Conservation (phyloP, 2,329 filamentous ascomycete species). For the Fusarium bulbicola region DNA sequence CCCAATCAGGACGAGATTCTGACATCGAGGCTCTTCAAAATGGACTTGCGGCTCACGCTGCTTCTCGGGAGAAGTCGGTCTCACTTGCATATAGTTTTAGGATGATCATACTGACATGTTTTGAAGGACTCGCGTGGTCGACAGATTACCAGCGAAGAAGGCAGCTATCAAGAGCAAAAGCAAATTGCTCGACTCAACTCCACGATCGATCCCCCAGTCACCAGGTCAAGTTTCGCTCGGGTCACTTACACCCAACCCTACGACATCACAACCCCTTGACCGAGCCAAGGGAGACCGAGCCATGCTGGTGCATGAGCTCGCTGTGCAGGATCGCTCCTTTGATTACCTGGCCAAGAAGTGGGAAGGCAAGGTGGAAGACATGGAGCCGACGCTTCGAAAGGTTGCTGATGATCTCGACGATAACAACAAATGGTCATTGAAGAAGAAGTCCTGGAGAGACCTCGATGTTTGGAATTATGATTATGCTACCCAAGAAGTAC, state of each 20-base stretch:
- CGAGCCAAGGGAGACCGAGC: conserved; percentile 62
- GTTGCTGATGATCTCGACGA: conserved; percentile 62
- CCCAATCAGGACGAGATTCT: conserved; percentile 55
- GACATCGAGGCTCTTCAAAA: conserved; percentile 61
- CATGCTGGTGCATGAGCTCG: conserved; percentile 69
- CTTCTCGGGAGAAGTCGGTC: conserved; percentile 49
- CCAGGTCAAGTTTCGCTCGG: conserved; percentile 64
- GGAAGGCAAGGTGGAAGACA: conserved; percentile 62
- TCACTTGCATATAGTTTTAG: conserved; percentile 17
- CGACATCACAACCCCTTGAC: conserved; percentile 61
- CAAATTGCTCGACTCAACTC: conserved; percentile 53
- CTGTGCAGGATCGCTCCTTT: conserved; percentile 61
- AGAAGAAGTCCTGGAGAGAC: conserved; percentile 69
- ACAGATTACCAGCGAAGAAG: conserved; percentile 48
- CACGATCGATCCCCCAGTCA: conserved; percentile 59
- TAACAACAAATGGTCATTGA: conserved; percentile 63
- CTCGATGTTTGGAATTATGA: conserved; percentile 71
- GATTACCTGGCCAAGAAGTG: conserved; percentile 61
- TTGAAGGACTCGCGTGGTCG: conserved; percentile 48
- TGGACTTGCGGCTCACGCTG: conserved; percentile 49
- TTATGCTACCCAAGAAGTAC: conserved; percentile 62
- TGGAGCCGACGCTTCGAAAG: conserved; percentile 64
- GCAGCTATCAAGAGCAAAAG: conserved; percentile 51
- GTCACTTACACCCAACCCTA: conserved; percentile 62
- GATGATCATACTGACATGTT: conserved; percentile 41